Percentiles rank a stretch among this genome's conserved stretches.
Conservation (phyloP, 352 stramenopile species). For the Phytophthora tentaculata region DNA sequence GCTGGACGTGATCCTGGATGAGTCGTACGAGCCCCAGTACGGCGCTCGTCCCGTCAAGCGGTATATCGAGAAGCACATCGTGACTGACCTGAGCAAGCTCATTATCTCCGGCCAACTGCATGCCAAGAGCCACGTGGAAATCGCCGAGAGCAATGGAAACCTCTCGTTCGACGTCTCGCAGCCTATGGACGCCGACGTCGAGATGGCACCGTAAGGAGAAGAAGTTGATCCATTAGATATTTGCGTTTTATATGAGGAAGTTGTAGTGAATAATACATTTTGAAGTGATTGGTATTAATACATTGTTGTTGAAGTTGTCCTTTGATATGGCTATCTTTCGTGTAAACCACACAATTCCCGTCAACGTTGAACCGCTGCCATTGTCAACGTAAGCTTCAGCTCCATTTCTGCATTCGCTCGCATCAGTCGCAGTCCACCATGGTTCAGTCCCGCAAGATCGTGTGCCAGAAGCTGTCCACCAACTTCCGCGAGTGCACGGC, state of each 20-base stretch:
- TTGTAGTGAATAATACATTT: conserved; percentile 1
- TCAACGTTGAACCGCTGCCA: conserved; percentile 2
- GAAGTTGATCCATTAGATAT: neutral
- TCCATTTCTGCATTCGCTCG: conserved; percentile 22
- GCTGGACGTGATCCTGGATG: conserved; percentile 91
- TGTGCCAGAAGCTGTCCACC: conserved; percentile 81
- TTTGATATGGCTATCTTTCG: conserved; percentile 13
- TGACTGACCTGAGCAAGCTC: conserved; percentile 88
- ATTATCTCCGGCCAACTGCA: conserved; percentile 63
- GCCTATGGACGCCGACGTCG: conserved; percentile 41
- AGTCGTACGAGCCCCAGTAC: conserved; percentile 94
- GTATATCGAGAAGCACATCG: conserved; percentile 95
- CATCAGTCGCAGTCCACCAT: conserved; percentile 30
- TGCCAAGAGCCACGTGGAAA: conserved; percentile 72
- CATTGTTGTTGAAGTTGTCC: conserved; percentile 18
- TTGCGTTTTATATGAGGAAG: neutral
- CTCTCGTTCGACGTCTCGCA: conserved; percentile 58
- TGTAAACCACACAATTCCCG: conserved; percentile 1
- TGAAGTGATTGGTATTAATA: neutral
- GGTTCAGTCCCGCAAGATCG: conserved; percentile 75
- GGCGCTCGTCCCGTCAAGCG: conserved; percentile 96
- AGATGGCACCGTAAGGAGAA: conserved; percentile 37
- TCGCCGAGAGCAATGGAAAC: conserved; percentile 52
- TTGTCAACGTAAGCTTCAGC: conserved; percentile 20
- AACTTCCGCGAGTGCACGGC: conserved; percentile 80